These are phyloP conservation scores for Epichloe sibirici DNA, from an alignment of 2,329 filamentous ascomycete species.

Conservation along the genomic window DNA sequence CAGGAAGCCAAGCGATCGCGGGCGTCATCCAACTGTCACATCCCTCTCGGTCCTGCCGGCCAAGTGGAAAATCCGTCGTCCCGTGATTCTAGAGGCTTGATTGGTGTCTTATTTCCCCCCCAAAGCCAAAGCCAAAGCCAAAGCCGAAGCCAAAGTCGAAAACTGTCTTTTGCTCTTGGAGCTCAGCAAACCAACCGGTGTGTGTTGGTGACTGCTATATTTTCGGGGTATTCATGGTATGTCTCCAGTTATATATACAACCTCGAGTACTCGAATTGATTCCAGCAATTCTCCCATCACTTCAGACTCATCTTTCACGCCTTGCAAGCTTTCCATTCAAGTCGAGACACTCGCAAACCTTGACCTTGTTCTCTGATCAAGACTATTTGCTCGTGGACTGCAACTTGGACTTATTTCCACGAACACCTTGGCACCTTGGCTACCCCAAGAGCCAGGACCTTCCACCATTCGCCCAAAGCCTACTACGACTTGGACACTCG, in stretches of 20 bases:
- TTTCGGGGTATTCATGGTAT: background rate
- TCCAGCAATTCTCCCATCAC: background rate
- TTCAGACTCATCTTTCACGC: background rate
- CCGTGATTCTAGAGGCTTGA: slow-evolving; percentile 5
- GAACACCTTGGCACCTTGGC: background rate
- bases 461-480: background rate
- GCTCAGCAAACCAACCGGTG: slow-evolving; percentile 4
- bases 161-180: background rate
- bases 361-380: background rate
- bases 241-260: background rate
- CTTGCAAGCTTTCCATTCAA: background rate
- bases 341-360: background rate
- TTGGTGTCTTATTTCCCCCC: slow-evolving; percentile 1
- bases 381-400: background rate
- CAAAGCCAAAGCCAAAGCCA: no score
- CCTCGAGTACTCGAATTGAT: background rate
- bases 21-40: slow-evolving; percentile 7
- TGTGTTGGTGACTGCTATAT: background rate
- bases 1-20: slow-evolving; percentile 6
- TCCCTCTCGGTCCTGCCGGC: slow-evolving; percentile 3
- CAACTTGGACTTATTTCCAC: background rate
- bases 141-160: background rate
- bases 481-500: background rate
- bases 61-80: slow-evolving; percentile 7
- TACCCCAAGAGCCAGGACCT: background rate